Evolutionary conservation across 805 yeast species (phyloP).

Genomic region (Yarrowia yakushimensis): DNA sequence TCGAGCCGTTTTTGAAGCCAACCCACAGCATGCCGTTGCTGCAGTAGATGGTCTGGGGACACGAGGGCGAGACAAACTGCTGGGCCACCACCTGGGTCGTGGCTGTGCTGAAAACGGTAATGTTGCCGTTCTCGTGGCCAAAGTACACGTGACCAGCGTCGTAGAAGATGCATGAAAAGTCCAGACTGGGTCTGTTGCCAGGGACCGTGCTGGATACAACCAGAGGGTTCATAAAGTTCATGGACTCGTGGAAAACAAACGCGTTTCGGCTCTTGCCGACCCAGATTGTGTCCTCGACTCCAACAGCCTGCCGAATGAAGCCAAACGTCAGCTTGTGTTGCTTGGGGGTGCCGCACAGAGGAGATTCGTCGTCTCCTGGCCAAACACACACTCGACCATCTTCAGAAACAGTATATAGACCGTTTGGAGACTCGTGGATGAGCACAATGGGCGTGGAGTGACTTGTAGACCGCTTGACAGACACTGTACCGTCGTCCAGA

Average conservation of each 20-base stretch:
- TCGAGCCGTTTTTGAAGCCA: conserved; percentile 40
- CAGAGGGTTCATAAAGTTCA: conserved; percentile 30
- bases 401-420: conserved; percentile 39
- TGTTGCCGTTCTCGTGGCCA: conserved; percentile 43
- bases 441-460: conserved; percentile 31
- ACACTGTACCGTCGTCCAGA: conserved; percentile 10
- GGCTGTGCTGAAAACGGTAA: conserved; percentile 35
- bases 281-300: conserved; percentile 36
- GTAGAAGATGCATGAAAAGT: conserved; percentile 35
- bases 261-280: conserved; percentile 37
- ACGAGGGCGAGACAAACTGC: conserved; percentile 36
- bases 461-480: conserved; percentile 30
- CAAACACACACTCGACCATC: conserved; percentile 41
- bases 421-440: conserved; percentile 28
- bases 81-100: conserved; percentile 33
- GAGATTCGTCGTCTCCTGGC: conserved; percentile 31
- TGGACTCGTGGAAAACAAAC: conserved; percentile 36
- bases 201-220: conserved; percentile 29
- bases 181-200: conserved; percentile 26
- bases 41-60: conserved; percentile 33
- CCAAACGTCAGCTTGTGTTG: conserved; percentile 35
- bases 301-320: conserved; percentile 32
- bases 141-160: conserved; percentile 36
- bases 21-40: conserved; percentile 40
- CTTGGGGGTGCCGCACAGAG: conserved; percentile 32